A percentile compares a stretch with the other conserved stretches of the same genome.
These are phyloP conservation scores for Diospyros kaki DNA, from an alignment of 148 eudicot genomes.

Conservation along the genomic window DNA sequence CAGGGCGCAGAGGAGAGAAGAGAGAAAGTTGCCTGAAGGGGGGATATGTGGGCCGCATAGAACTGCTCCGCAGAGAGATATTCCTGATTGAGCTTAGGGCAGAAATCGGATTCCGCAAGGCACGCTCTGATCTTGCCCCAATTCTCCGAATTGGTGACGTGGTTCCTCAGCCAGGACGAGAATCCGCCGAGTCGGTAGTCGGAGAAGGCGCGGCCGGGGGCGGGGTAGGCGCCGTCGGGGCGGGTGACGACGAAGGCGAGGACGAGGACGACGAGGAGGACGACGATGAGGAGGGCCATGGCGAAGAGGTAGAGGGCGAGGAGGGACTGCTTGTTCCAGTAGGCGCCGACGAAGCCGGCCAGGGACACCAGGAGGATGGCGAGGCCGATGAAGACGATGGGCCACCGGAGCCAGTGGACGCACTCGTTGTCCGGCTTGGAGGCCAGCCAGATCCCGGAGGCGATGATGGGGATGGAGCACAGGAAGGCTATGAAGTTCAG, in stretches of 20 bases:
- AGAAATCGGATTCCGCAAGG: slow-evolving; percentile 46
- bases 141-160: slow-evolving; percentile 41
- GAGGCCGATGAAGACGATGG: slow-evolving; percentile 55
- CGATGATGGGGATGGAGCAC: slow-evolving; percentile 80
- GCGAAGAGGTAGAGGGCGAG: slow-evolving; percentile 60
- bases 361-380: slow-evolving; percentile 55
- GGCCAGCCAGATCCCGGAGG: slow-evolving; percentile 88
- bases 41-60: slow-evolving; percentile 70
- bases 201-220: slow-evolving; percentile 48
- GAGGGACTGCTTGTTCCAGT: slow-evolving; percentile 57
- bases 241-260: slow-evolving; percentile 76
- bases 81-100: slow-evolving; percentile 50
- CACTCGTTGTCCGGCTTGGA: slow-evolving; percentile 87
- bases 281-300: slow-evolving; percentile 70
- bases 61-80: slow-evolving; percentile 45
- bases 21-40: slow-evolving; percentile 61
- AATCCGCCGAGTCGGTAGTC: slow-evolving; percentile 75
- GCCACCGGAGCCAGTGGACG: slow-evolving; percentile 79
- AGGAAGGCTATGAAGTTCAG: slow-evolving; percentile 78
- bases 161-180: slow-evolving; percentile 68
- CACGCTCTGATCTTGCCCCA: slow-evolving; percentile 77
- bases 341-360: slow-evolving; percentile 42
- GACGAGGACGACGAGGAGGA: slow-evolving; percentile 53
- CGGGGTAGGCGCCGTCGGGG: slow-evolving; percentile 45
- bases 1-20: background rate